Conservation (phyloP, 352 stramenopile genomes). For the Globisporangium alternatum region DNA sequence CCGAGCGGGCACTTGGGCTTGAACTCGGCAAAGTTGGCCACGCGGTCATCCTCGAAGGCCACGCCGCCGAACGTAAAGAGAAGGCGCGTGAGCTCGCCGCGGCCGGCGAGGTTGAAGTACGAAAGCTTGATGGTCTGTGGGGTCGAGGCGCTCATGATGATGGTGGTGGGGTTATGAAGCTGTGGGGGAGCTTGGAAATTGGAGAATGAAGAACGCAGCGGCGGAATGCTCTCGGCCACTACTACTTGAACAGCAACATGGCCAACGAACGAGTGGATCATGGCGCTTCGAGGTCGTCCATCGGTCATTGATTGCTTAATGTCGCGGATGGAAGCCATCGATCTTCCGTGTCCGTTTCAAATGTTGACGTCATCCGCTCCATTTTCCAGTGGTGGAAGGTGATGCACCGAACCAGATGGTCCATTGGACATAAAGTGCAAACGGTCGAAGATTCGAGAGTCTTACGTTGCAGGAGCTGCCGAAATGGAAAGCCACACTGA, state of each 20-base stretch:
- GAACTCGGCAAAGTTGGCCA: conserved; percentile 32
- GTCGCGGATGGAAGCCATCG: no score
- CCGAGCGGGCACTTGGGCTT: conserved; percentile 41
- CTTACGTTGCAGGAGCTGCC: no score
- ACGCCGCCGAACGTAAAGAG: conserved; percentile 36
- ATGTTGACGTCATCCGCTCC: background rate
- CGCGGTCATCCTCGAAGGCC: conserved; percentile 32
- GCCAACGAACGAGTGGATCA: background rate
- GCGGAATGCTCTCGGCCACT: background rate
- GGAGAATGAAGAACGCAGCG: conserved; percentile 16
- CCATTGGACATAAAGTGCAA: background rate
- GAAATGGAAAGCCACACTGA: no score
- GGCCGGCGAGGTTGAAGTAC: conserved; percentile 54
- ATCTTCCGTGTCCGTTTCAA: no score
- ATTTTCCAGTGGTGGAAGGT: background rate
- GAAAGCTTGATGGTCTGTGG: conserved; percentile 41
- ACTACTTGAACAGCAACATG: background rate
- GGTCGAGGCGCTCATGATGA: conserved; percentile 6
- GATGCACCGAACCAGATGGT: background rate
- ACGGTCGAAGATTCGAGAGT: background rate
- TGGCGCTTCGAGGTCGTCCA: background rate
- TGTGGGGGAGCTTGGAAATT: conserved; percentile 4
- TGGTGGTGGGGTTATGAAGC: conserved; percentile 17
- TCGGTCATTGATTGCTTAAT: no score
- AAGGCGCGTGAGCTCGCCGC: conserved; percentile 52